phyloP scores from a whole-genome alignment of 2,329 filamentous ascomycete genomes.

The Ambrosiella xylebori region DNA sequence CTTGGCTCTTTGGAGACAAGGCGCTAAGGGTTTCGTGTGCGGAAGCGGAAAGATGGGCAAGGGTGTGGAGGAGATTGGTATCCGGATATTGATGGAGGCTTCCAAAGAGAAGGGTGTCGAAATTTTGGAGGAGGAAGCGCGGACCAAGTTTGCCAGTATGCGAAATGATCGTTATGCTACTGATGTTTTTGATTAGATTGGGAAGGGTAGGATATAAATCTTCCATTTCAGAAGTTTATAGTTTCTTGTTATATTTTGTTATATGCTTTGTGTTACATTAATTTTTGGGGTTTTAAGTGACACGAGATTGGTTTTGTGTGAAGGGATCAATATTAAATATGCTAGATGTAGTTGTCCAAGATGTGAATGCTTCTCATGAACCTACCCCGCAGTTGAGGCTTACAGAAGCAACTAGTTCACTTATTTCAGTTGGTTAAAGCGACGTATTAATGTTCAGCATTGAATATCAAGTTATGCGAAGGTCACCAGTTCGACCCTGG shows the following conservation, averaged over 20 bases:
- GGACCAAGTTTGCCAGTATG: constrained; percentile 31
- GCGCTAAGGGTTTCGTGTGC: constrained; percentile 46
- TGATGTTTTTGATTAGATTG: constrained; percentile 39
- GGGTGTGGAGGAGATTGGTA: constrained; percentile 26
- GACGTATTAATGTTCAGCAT: constrained; percentile 9
- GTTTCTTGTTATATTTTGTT: background rate
- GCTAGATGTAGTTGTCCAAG: background rate
- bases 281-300: background rate
- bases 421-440: constrained; percentile 12
- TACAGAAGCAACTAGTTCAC: constrained; percentile 1
- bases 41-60: constrained; percentile 37
- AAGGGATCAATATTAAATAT: background rate
- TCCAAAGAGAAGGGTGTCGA: constrained; percentile 19
- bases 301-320: background rate
- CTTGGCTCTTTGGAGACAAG: constrained; percentile 23
- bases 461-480: constrained; percentile 9
- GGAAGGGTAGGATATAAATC: background rate
- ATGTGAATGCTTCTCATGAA: background rate
- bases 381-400: background rate
- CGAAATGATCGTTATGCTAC: constrained; percentile 39
- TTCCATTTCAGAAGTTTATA: background rate
- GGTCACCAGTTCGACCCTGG: constrained; percentile 12
- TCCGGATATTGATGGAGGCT: constrained; percentile 21
- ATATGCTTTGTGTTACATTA: background rate
- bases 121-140: constrained; percentile 23